A percentile compares a stretch with the other conserved stretches of the same genome.
These are phyloP conservation scores for Hypocrella siamensis DNA, from an alignment of 2,329 filamentous ascomycete genomes.

Conservation along the genomic window DNA sequence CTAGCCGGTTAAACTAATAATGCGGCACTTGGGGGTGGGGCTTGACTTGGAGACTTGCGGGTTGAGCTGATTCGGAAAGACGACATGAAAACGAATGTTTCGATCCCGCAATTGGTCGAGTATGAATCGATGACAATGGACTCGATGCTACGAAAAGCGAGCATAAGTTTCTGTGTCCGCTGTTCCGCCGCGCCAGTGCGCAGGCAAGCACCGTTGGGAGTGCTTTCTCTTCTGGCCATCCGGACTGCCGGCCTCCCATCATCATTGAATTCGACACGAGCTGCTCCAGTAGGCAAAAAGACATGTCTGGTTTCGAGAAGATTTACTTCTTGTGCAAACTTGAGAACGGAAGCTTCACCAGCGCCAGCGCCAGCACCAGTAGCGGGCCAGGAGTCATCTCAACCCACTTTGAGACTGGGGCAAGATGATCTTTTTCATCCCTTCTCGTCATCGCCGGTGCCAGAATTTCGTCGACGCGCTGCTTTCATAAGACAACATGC, in stretches of 20 bases:
- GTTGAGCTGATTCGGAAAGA: too few species aligned
- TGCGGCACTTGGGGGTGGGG: too few species aligned
- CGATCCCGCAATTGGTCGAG: neutral
- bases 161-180: constrained; percentile 22
- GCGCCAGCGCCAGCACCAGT: neutral
- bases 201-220: constrained; percentile 11
- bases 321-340: constrained; percentile 15
- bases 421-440: constrained; percentile 85
- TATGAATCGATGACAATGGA: constrained; percentile 16
- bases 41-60: too few species aligned
- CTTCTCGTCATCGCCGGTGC: constrained; percentile 76
- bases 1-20: too few species aligned
- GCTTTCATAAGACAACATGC: constrained; percentile 88
- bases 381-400: constrained; percentile 7
- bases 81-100: too few species aligned
- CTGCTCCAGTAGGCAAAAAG: constrained; percentile 6
- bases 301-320: constrained; percentile 7
- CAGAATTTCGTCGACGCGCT: constrained; percentile 73
- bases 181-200: constrained; percentile 21
- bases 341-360: constrained; percentile 12
- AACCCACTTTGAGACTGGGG: constrained; percentile 27
- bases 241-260: constrained; percentile 11
- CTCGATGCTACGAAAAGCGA: constrained; percentile 22
- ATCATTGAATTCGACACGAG: constrained; percentile 6
- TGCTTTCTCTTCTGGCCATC: constrained; percentile 11